Conservation (phyloP, 2,329 filamentous ascomycete species). For the Huntiella bhutanensis region DNA sequence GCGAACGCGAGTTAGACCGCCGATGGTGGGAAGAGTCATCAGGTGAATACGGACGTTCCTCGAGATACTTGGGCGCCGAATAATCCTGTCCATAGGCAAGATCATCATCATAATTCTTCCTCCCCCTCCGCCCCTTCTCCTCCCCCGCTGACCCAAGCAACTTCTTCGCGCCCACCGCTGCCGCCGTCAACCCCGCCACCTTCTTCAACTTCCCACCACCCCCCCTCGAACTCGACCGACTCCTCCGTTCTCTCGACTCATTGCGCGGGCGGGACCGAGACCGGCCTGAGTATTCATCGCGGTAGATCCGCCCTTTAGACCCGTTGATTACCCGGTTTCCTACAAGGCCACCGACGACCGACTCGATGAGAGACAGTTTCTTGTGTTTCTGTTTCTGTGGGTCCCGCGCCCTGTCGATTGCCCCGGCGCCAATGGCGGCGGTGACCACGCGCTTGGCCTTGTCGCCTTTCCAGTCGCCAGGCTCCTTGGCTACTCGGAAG, state of each 20-base stretch:
- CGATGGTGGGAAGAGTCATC: too few species aligned
- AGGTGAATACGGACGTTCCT: constrained; percentile 7
- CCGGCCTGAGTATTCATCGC: constrained; percentile 37
- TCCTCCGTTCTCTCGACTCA: constrained; percentile 31
- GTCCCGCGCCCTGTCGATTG: constrained; percentile 62
- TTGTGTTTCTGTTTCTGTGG: constrained; percentile 56
- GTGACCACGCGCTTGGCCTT: constrained; percentile 87
- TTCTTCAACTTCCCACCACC: constrained; percentile 19
- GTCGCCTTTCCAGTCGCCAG: constrained; percentile 73
- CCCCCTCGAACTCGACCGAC: constrained; percentile 15
- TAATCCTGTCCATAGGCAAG: constrained; percentile 18
- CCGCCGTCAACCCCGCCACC: constrained; percentile 45
- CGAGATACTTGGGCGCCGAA: constrained; percentile 29
- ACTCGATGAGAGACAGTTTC: constrained; percentile 69
- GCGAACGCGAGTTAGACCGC: constrained; percentile 19
- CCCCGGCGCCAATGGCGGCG: constrained; percentile 67
- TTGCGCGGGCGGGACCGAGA: constrained; percentile 52
- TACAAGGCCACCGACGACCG: constrained; percentile 73
- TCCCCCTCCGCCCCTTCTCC: not conserved
- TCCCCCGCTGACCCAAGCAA: constrained; percentile 22
- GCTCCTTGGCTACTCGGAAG: constrained; percentile 74
- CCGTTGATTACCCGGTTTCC: constrained; percentile 77
- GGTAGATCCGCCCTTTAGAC: constrained; percentile 45
- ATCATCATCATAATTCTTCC: constrained; percentile 5
- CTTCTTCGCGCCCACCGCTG: constrained; percentile 44